These are phyloP conservation scores for Neonectria neomacrospora DNA, from an alignment of 2,329 filamentous ascomycete genomes.

Conservation along the genomic window DNA sequence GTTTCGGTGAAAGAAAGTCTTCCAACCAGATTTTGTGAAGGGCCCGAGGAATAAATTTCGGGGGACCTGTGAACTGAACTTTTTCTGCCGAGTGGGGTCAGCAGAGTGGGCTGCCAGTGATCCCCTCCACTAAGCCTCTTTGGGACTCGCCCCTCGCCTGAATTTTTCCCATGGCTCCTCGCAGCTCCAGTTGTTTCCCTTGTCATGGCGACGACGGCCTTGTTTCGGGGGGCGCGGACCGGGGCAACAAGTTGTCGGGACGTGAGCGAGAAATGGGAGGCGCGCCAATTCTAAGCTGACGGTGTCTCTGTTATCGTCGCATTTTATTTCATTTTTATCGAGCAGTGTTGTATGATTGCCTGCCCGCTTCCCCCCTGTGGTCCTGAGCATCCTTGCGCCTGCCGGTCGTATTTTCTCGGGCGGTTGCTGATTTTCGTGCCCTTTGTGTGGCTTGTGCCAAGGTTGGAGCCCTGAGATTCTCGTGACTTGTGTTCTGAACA, in stretches of 20 bases:
- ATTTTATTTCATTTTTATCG: slow-evolving; percentile 1
- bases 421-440: slow-evolving; percentile 10
- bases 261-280: slow-evolving; percentile 36
- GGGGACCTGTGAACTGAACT: slow-evolving; percentile 47
- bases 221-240: slow-evolving; percentile 19
- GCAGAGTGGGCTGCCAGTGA: slow-evolving; percentile 33
- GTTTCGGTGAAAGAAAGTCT: slow-evolving; percentile 54
- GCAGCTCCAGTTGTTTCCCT: slow-evolving; percentile 35
- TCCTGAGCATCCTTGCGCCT: neutral
- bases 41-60: slow-evolving; percentile 46
- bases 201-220: slow-evolving; percentile 19
- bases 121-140: slow-evolving; percentile 43
- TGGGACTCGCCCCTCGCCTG: slow-evolving; percentile 41
- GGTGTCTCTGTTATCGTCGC: slow-evolving; percentile 5
- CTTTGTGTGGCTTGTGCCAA: slow-evolving; percentile 24
- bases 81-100: slow-evolving; percentile 46
- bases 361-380: neutral
- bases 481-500: slow-evolving; percentile 12
- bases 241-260: slow-evolving; percentile 20
- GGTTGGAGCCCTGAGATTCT: slow-evolving; percentile 26
- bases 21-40: slow-evolving; percentile 49
- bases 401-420: neutral
- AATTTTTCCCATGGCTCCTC: slow-evolving; percentile 38
- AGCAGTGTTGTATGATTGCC: neutral
- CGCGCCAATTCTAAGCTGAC: slow-evolving; percentile 34